Conservation (phyloP, 495 filamentous ascomycete genomes). For the Glutinoglossum americanum region DNA sequence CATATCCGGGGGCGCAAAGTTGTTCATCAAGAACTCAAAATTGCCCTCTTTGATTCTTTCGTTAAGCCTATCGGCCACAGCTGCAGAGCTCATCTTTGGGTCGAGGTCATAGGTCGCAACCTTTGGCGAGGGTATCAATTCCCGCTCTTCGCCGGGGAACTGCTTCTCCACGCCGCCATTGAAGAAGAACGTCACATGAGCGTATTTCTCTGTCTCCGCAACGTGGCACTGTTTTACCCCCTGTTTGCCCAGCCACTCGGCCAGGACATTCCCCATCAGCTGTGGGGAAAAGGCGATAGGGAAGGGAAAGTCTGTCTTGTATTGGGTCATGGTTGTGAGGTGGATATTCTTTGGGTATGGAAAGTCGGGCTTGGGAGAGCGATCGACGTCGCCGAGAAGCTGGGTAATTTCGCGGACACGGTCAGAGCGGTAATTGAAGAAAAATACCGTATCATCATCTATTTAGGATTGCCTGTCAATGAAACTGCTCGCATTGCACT, state of each 20-base stretch:
- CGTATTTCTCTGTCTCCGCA: slow-evolving; percentile 98
- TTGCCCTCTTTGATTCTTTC: slow-evolving; percentile 60
- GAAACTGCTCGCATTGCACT: neutral
- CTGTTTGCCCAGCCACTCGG: slow-evolving; percentile 83
- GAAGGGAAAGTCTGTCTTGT: slow-evolving; percentile 91
- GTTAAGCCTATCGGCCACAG: slow-evolving; percentile 66
- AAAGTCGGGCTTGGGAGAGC: slow-evolving; percentile 75
- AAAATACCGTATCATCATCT: slow-evolving; percentile 90
- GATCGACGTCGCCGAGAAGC: slow-evolving; percentile 75
- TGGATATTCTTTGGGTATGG: slow-evolving; percentile 81
- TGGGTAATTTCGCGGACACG: slow-evolving; percentile 94
- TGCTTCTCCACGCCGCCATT: slow-evolving; percentile 96
- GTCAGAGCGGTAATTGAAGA: slow-evolving; percentile 99
- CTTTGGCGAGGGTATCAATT: slow-evolving; percentile 47
- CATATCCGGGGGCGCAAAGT: slow-evolving; percentile 98
- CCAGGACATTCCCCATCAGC: slow-evolving; percentile 87
- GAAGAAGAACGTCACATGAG: slow-evolving; percentile 99
- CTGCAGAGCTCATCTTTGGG: slow-evolving; percentile 87
- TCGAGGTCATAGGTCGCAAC: slow-evolving; percentile 94
- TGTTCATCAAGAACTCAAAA: slow-evolving; percentile 98
- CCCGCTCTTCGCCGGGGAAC: slow-evolving; percentile 72
- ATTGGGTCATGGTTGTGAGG: slow-evolving; percentile 95
- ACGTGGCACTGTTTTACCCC: slow-evolving; percentile 79
- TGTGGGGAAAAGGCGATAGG: slow-evolving; percentile 85
- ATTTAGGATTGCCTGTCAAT: neutral